Base-by-base conservation (phyloP, 2,329 filamentous ascomycete genomes). In the Curvularia sp. region DNA sequence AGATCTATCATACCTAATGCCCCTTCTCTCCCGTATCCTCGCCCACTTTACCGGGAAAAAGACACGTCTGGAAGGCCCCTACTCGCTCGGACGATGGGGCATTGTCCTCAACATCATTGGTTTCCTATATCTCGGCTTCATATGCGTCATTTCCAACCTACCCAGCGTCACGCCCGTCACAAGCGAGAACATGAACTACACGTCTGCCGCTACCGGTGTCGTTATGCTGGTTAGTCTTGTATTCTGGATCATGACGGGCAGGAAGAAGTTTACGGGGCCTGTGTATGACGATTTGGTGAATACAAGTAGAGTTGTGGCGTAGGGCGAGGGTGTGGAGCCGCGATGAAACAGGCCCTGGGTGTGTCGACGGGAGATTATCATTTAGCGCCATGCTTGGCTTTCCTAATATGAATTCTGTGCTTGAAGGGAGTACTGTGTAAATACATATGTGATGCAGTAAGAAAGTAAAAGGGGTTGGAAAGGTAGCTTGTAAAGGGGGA, bases 1-100 rank as follows among this genome's bases (percentile, higher is more conserved):
- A 82, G 80, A 86, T 63, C 75, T 86, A 0, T 86, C 84, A 0
- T 86, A 87, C 64, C 82, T 84, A 10, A 82, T 85, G 74, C 83
- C 84, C 0, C 76, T 87, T 0, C 68, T 84, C 18, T 80, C 80
- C 12, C 81, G 84, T 42, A 76, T 86, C 24, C 74, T 83, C 26
- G 80, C 79, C 8, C 80, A 79, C 58, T 75, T 82, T 53, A 75
- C 73, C 9, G 77, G 79, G 24, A 75, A 80, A 35, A 75, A 79
- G 31, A 80, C 78, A 18, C 61, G 75, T 4, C 76, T 84, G 8
- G 77, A 78, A 2, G 77, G 80, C 0, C 77, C 80, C 0, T 81
- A 82, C 50, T 81, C 76, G 0, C 75, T 83, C n/a, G 82, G 82
- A 13, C 76, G 62, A 48, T 82, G 72, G 67, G 77, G 76, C 58